Evolutionary conservation across 2,329 filamentous ascomycete genomes (phyloP), one percentile per base, ranked within the genome.

Genomic region (Xylariales sp.): DNA sequence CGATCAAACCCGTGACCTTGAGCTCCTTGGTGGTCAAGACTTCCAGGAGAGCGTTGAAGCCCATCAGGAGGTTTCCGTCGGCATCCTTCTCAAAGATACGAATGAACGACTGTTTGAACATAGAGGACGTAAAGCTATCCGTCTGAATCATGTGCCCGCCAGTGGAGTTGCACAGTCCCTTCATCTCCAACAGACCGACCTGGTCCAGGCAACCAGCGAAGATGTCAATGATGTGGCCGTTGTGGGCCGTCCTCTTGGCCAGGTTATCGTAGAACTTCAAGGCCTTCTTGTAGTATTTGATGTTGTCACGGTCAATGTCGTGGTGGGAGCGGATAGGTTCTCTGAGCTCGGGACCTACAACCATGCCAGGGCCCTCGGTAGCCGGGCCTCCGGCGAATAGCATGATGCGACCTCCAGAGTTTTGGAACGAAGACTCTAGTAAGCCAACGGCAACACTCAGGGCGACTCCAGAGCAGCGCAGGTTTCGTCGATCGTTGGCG

Each of bases 241-340:
- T 98, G 64, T 97, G 90, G 11, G 93, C 88, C 15, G 89, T 88
- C 46, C 93, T 81, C 69, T 97, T 97, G 4, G 93, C 90, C 31
- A 98, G 77, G 49, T 80, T 86, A 48, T 98, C 93, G 62, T 97
- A 98, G 65, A 96, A 97, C 82, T 90, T 59, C 7, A 96, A 68
- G 16, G 93, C 93, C 70, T 98, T 98, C 76, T 98, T 98, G 71
- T 95, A 97, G 69, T 97, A 96, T 66, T 98, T 98, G 70, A 95
- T 95, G 62, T 96, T 96, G 65, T 98, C 93, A 44, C 90, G 82
- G 62, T 98, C 93, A 64, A 98, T 98, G 58, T 98, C 93, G 66
- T 98, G 93, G 68, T 98, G 93, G 31, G 91, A 97, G 59, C 93
- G 85, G 51, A 98, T 97, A 8, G 94, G 89, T 63, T 98, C 93